phyloP scores from a whole-genome alignment of 495 filamentous ascomycete species.

The Penicillium steckii region DNA sequence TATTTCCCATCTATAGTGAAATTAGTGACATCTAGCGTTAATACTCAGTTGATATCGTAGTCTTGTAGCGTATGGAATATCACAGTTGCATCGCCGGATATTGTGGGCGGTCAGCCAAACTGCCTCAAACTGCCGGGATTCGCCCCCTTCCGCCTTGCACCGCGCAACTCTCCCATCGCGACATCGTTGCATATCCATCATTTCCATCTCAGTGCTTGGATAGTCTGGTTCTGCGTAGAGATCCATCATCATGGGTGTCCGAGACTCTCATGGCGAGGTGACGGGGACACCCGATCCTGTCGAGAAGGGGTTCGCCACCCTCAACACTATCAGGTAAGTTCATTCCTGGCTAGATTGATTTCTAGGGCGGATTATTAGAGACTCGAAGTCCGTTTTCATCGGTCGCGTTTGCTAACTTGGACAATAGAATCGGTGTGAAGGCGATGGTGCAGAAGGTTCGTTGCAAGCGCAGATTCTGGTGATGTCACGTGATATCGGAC shows the following conservation, averaged over 20 bases:
- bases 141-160: conserved; percentile 18
- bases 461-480: conserved; percentile 19
- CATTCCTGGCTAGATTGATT: not conserved
- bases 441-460: conserved; percentile 67
- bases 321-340: conserved; percentile 70
- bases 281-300: conserved; percentile 60
- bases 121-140: conserved; percentile 9
- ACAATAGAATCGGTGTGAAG: conserved; percentile 67
- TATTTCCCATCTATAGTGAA: too few species aligned
- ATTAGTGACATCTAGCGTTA: too few species aligned
- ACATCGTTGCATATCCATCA: conserved; percentile 19
- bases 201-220: conserved; percentile 21
- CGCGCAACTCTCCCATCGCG: conserved; percentile 22
- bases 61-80: too few species aligned
- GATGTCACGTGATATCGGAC: conserved; percentile 41
- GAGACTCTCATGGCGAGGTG: conserved; percentile 49
- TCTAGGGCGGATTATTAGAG: not conserved
- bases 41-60: too few species aligned
- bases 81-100: conserved; percentile 1
- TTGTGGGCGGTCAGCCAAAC: not conserved
- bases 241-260: conserved; percentile 42
- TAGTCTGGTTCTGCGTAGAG: not conserved
- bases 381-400: conserved; percentile 30
- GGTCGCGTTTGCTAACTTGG: conserved; percentile 46
- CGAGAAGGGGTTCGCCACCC: conserved; percentile 75